A percentile compares a stretch with the other conserved stretches of the same genome.
Evolutionary conservation across 768 basidiomycete species (phyloP).

Genomic region (Termitomyces heimii): DNA sequence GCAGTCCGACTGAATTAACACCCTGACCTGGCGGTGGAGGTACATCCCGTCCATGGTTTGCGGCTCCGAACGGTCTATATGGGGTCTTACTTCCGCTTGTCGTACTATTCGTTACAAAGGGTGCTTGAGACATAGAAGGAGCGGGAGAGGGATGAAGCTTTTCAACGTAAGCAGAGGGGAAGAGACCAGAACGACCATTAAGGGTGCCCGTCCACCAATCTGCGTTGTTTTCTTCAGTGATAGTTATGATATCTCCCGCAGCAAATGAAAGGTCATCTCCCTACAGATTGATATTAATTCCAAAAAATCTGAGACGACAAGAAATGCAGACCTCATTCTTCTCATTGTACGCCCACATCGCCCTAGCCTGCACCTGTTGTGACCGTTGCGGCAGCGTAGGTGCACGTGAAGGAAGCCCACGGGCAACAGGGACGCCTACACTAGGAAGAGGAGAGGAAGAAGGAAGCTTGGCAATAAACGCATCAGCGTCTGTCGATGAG

Average conservation of each 20-base stretch:
- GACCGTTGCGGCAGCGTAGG: conserved; percentile 10
- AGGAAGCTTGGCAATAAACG: conserved; percentile 47
- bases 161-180: conserved; percentile 75
- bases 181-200: conserved; percentile 63
- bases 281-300: conserved; percentile 25
- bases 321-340: conserved; percentile 38
- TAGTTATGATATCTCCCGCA: conserved; percentile 70
- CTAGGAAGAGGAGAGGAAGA: neutral
- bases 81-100: conserved; percentile 15
- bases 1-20: conserved; percentile 37
- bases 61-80: conserved; percentile 41
- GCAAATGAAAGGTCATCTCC: conserved; percentile 80
- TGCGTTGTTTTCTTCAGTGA: conserved; percentile 71
- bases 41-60: conserved; percentile 30
- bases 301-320: neutral
- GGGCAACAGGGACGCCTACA: neutral
- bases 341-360: conserved; percentile 66
- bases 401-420: conserved; percentile 1
- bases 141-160: conserved; percentile 26
- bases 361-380: conserved; percentile 36
- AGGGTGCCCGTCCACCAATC: conserved; percentile 85
- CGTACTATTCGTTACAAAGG: conserved; percentile 1
- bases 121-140: conserved; percentile 16
- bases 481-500: conserved; percentile 39
- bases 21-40: conserved; percentile 31